Base-by-base conservation (phyloP, 352 stramenopile genomes). In the Pythium periplocum region DNA sequence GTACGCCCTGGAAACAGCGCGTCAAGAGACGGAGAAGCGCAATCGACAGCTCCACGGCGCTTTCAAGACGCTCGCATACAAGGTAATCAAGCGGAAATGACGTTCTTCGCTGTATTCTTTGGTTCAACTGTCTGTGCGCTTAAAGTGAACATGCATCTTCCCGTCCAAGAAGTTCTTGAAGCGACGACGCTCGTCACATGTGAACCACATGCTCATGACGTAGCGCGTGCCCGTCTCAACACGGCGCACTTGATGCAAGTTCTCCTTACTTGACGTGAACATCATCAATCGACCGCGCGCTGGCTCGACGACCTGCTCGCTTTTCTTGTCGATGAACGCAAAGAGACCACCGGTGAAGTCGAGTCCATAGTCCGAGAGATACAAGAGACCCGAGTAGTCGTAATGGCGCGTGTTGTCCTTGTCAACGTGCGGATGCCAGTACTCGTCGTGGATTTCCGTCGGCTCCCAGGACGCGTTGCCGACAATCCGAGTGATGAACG, bases 341-440 rank as follows among this genome's bases (percentile, higher is more conserved):
- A 97, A 97, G n/a, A 91, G 49, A 0, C 90, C 89, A 36, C 87
- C 90, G 5, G 75, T 90, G 58, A 97, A 97, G 40, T 97, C 90
- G 36, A 78, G 69, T 6, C 59, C 68, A 55, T 89, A 82, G 55
- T 93, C 79, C 0, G 82, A 76, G 6, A 97, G 62, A 52, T 97
- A 97, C 6, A 97, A 54, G 33, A 97, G 64, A 0, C 88, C 87
- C 11, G 87, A 97, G 71, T 96, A 97, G 58, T 96, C 87, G 66
- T 97, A 97, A 62, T 97, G 90, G n/a, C 69, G 71, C 1, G 90
- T 97, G 69, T 97, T 97, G 53, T 95, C 80, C 71, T 96, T 95
- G 71, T 97, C 90, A 36, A 96, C 83, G 45, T 97, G 90, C 17
- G 79, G 71, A 58, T 96, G 85, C 81, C 83, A 97, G 65, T 97